Evolutionary conservation across 441 rosid species (phyloP), one percentile per base, ranked within the genome.

Genomic region (Erodium texanum): DNA sequence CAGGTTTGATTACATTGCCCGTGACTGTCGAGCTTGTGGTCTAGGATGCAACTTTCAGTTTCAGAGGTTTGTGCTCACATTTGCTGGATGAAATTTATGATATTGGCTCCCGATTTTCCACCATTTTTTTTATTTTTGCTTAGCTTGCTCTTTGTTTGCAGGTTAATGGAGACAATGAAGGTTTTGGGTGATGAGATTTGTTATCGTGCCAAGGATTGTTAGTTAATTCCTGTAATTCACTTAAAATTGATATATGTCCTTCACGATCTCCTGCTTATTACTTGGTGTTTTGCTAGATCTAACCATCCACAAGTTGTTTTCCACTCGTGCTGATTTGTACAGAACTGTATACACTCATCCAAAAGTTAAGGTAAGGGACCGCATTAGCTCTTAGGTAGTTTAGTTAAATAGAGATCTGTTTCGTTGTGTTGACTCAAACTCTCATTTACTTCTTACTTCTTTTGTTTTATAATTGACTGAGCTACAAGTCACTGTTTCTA

Each of bases 11-110:
- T 93, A 93, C 82, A 83, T 93, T 77, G 83, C 71, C 19, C 91
- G 98, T 10, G 98, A 93, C 72, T 82, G 86, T 77, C 82, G 98
- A 76, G 98, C 98, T 73, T 90, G 98, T 75, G 96, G 92, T 65
- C 72, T 93, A 61, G 96, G 96, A 62, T 90, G 90, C 75, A 87
- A 78, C 77, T 93, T 93, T 73, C 87, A 90, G 76, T 90, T 87
- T 73, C 80, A 68, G 62, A 93, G 97, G 98, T 93, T 50, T 74
- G 61, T 18, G 11, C n/a, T 18, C 24, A 54, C 22, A 54, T 54
- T 18, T 54, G 24, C 6, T 54, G 22, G 16, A 54, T 54, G 61
- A 54, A 11, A 5, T 54, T 54, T 54, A 5, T 19, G 23, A 54
- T 54, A 54, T 19, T 54, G 61, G 1, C 61, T 19, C 11, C 14